Conservation (phyloP, 2,329 filamentous ascomycete species). For the Colletotrichum orchidophilum region DNA sequence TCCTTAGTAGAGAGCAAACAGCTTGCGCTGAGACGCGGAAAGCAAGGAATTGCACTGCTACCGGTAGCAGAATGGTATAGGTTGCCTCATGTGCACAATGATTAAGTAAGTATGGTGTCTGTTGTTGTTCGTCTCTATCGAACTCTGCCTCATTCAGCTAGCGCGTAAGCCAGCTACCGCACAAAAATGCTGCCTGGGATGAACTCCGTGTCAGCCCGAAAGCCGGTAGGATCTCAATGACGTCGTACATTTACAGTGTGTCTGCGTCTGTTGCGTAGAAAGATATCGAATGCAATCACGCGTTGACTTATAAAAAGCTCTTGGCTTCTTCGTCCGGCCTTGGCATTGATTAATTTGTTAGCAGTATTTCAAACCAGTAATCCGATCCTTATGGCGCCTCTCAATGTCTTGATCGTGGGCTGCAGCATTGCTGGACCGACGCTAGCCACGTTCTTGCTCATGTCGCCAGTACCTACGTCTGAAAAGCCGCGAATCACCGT, state of each 20-base stretch:
- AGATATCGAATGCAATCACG: rapidly evolving
- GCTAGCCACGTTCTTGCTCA: conserved; percentile 36
- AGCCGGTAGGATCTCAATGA: background rate
- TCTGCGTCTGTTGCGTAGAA: background rate
- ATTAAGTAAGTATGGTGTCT: background rate
- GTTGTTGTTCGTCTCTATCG: background rate
- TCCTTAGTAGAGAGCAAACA: too few species aligned
- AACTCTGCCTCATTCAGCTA: background rate
- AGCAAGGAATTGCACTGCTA: too few species aligned
- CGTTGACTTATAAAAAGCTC: background rate
- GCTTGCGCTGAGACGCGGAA: too few species aligned
- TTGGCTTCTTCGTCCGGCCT: background rate
- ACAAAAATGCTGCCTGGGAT: background rate
- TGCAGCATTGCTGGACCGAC: conserved; percentile 45
- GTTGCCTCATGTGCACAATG: too few species aligned
- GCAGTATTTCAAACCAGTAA: background rate
- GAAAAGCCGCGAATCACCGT: conserved; percentile 44
- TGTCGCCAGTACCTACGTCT: background rate
- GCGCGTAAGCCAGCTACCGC: background rate
- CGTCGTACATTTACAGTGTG: background rate
- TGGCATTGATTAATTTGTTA: background rate
- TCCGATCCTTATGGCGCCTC: conserved; percentile 13
- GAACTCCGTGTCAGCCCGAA: background rate
- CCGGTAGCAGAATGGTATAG: too few species aligned
- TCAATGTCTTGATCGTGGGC: conserved; percentile 42